Percentiles rank a stretch among this genome's conserved stretches.
Conservation (phyloP, 805 yeast species). For the Yamadazyma akitaensis region DNA sequence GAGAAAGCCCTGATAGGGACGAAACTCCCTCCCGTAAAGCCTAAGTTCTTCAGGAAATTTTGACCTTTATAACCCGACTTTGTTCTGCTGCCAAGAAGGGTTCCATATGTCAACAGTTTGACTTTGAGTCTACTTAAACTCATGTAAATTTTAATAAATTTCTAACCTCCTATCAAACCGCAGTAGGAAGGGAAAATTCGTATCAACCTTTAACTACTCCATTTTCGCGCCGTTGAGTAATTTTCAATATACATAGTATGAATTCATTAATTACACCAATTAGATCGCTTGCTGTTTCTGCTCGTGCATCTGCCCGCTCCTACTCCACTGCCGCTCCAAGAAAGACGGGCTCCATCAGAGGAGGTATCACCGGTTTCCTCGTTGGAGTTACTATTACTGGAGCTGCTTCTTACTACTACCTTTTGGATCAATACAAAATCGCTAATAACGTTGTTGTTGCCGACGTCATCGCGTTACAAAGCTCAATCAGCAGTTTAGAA, state of each 20-base stretch:
- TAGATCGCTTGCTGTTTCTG: background rate
- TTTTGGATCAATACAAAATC: constrained; percentile 71
- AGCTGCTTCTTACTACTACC: constrained; percentile 70
- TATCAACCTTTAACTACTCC: background rate
- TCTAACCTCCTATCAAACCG: background rate
- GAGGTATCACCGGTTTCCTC: constrained; percentile 70
- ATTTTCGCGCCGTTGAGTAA: background rate
- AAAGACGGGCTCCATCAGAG: constrained; percentile 41
- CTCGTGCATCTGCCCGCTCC: constrained; percentile 17
- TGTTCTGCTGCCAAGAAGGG: no score
- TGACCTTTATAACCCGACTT: background rate
- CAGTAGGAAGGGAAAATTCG: background rate
- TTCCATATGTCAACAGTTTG: background rate
- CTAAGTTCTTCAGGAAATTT: background rate
- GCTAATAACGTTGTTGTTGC: constrained; percentile 70
- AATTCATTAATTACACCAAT: background rate
- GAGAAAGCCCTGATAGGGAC: background rate
- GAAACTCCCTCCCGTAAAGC: background rate
- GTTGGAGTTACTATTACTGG: constrained; percentile 76
- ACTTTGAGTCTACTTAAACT: background rate
- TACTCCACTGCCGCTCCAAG: constrained; percentile 28
- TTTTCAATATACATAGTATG: background rate
- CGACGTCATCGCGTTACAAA: constrained; percentile 69
- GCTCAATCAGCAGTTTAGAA: constrained; percentile 64
- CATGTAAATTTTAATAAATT: background rate